These are phyloP conservation scores for Myriosclerotinia curreyana DNA, from an alignment of 2,329 filamentous ascomycete species.

Conservation along the genomic window DNA sequence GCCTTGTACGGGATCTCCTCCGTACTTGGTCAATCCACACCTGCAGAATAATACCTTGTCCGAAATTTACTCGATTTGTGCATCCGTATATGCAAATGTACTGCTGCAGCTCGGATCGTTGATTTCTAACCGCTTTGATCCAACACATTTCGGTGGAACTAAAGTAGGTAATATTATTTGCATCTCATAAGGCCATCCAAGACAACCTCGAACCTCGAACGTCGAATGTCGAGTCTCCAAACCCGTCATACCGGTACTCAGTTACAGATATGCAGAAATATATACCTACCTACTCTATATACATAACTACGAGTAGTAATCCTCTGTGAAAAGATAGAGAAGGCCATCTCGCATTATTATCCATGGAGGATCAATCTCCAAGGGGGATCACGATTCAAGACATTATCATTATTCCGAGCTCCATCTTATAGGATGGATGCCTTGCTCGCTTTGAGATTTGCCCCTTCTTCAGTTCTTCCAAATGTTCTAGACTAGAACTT, in stretches of 20 bases:
- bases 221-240: no score
- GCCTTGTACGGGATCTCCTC: not conserved
- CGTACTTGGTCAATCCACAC: conserved; percentile 9
- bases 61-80: not conserved
- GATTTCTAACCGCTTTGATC: no score
- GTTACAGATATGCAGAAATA: not conserved
- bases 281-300: no score
- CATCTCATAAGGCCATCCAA: not conserved
- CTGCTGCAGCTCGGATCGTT: no score
- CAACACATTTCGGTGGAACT: no score
- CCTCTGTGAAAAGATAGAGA: not conserved
- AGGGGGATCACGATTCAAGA: not conserved
- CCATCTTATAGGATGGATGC: not conserved
- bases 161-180: no score
- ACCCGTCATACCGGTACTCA: not conserved
- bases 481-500: conserved; percentile 10
- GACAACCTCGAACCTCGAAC: not conserved
- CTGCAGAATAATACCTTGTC: not conserved
- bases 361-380: not conserved
- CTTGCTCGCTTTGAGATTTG: not conserved
- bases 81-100: not conserved
- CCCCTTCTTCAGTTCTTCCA: not conserved
- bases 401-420: not conserved
- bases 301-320: not conserved
- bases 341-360: not conserved